Evolutionary conservation across 768 basidiomycete species (phyloP), one percentile per base, ranked within the genome.

Genomic region (Leccinum incarnatum): DNA sequence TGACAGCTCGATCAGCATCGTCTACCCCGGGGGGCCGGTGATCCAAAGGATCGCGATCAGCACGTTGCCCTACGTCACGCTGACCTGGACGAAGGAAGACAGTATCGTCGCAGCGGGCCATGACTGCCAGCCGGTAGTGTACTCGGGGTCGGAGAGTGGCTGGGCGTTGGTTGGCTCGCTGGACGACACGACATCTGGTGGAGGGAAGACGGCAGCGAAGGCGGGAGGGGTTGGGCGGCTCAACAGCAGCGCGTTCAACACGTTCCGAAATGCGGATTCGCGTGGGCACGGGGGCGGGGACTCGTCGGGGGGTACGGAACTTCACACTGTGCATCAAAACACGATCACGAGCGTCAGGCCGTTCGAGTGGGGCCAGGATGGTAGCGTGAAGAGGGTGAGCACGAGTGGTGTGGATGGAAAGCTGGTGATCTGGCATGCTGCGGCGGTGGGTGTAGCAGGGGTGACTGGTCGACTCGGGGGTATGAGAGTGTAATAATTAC

Each of bases 281-380:
- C 86, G 95, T 52, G 88, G 78, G 10, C 73, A 72, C 8, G 70
- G 71, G 7, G 67, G 70, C 2, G 72, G 68, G 10, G 75, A 76
- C 0, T 65, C 67, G 1, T 64, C 74, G 4, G 70, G 73, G 5
- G 86, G 89, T 67, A 91, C 90, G 3, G 92, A 95, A 70, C 75
- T 96, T 53, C 76, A 83, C 67, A 98, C 97, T 14, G 82, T 97
- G 52, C 97, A 98, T 71, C 97, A 98, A 81, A 99, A 99, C 78
- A 97, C 95, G 37, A 97, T 99, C 75, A 98, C 94, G n/a, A 88
- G 81, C 64, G 80, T 98, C 42, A 78, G 94, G 57, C 77, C 91
- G 27, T 97, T 91, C 67, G 88, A 88, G 61, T 55, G 54, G 58
- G 78, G 76, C 2, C 63, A 67, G 3, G 80, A 78, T 12, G 87